A percentile compares a stretch with the other conserved stretches of the same genome.
Evolutionary conservation across 2,329 filamentous ascomycete species (phyloP).

Genomic region (Cordyceps pruinosa): DNA sequence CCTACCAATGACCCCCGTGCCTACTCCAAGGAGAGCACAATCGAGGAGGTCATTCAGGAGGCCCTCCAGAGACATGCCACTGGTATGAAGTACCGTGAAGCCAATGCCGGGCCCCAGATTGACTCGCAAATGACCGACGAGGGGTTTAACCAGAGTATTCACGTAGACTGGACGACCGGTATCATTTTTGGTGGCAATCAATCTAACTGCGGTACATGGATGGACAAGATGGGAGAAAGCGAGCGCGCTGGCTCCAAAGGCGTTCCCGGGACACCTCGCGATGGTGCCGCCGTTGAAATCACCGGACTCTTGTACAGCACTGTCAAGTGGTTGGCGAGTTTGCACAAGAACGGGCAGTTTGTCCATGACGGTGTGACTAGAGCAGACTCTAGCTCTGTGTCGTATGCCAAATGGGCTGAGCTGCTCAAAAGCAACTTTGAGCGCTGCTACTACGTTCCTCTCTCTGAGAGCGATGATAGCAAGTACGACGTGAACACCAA

Average conservation of each 20-base stretch:
- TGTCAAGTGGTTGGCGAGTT: conserved; percentile 66
- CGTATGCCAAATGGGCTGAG: conserved; percentile 70
- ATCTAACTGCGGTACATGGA: conserved; percentile 95
- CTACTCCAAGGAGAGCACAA: conserved; percentile 75
- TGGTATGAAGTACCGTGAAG: conserved; percentile 87
- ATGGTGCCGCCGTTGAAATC: conserved; percentile 92
- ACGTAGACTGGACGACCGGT: conserved; percentile 83
- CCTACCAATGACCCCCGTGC: conserved; percentile 71
- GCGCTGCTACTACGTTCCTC: conserved; percentile 80
- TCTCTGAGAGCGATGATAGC: conserved; percentile 59
- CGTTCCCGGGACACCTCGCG: conserved; percentile 89
- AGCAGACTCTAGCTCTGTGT: conserved; percentile 52
- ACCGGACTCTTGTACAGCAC: conserved; percentile 89
- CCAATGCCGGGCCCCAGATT: conserved; percentile 81
- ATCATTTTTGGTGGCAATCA: conserved; percentile 93
- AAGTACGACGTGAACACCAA: conserved; percentile 73
- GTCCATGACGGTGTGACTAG: conserved; percentile 66
- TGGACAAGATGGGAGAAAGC: conserved; percentile 99
- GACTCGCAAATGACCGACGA: conserved; percentile 90
- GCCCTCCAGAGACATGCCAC: conserved; percentile 84
- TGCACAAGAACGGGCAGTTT: conserved; percentile 64
- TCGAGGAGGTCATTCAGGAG: conserved; percentile 89
- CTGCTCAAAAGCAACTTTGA: conserved; percentile 84
- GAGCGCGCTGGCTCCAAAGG: conserved; percentile 86
- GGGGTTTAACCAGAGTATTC: conserved; percentile 87